These are phyloP conservation scores for Fusarium coffeatum DNA, from an alignment of 2,329 filamentous ascomycete genomes.

Conservation along the genomic window DNA sequence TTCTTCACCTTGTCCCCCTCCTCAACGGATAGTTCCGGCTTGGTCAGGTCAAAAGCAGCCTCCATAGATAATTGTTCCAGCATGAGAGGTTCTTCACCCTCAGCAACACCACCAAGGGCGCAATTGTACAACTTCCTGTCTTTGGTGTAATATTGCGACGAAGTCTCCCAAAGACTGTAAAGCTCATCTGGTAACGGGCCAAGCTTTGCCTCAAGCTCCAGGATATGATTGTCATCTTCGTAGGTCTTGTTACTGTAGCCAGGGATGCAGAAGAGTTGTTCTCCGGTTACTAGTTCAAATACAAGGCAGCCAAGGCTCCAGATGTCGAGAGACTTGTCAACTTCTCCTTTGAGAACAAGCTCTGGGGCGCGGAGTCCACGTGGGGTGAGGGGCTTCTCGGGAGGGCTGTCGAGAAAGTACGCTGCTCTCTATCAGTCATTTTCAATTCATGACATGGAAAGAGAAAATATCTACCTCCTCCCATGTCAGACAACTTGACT, in stretches of 20 bases:
- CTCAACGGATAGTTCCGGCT: not conserved
- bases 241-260: not conserved
- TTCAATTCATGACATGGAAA: fast-evolving
- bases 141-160: conserved; percentile 8
- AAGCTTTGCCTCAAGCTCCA: not conserved
- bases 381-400: not conserved
- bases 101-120: not conserved
- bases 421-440: not conserved
- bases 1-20: conserved; percentile 7
- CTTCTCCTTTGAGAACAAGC: conserved; percentile 1
- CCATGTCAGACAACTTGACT: conserved; percentile 24
- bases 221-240: conserved; percentile 3
- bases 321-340: conserved; percentile 14
- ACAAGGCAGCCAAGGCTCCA: conserved; percentile 35
- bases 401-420: not conserved
- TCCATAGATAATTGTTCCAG: conserved; percentile 1
- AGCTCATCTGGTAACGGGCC: not conserved
- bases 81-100: not conserved
- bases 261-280: conserved; percentile 11
- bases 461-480: conserved; percentile 2
- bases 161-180: conserved; percentile 1
- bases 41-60: conserved; percentile 8
- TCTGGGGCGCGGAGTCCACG: conserved; percentile 16
- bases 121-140: conserved; percentile 16
- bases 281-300: conserved; percentile 16